Base-by-base conservation (phyloP, 73 alveolate species). In the Durusdinium trenchii region DNA sequence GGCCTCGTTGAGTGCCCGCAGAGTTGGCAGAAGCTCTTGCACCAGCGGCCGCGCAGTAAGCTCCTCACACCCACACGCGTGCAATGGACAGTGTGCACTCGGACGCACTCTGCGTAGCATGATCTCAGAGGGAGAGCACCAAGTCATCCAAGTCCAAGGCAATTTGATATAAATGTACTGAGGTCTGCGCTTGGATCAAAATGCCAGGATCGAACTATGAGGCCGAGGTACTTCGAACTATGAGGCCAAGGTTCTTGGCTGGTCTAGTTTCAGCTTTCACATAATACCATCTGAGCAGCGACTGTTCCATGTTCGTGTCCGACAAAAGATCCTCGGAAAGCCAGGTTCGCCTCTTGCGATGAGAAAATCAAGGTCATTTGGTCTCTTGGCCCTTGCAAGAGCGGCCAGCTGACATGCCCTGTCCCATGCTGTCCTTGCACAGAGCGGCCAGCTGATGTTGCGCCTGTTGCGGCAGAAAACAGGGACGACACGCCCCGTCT, bases 381-480 rank as follows among this genome's bases (percentile, higher is more conserved):
- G n/a, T n/a, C n/a, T n/a, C n/a, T 7, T 40, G 38, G 32, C 78
- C 38, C 38, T 38, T 20, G 79, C 43, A 3, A 50, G 7, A 38
- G 40, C 76, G 76, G 9, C 30, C 73, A 60, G 30, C 73, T 23
- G n/a, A 60, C 69, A 23, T 23, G 69, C 12, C 69, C 69, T 60
- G 73, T 23, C 30, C 73, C 18, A 1, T 60, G 73, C 73, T 57
- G 52, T 73, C 91, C 91, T 81, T 81, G 71, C 91, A 81, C 7
- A 81, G 71, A n/a, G 91, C 50, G 91, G 91, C 91, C 6, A 81
- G 71, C 91, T 81, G 91, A 32, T 81, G 91, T 67, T 81, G 91
- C 3, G 67, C 91, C 91, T 81, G 91, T 4, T 42, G 0, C 35
- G 28, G 18, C 76, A 62, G 40, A 35, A n/a, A n/a, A n/a, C n/a